Evolutionary conservation across 2,329 filamentous ascomycete genomes (phyloP).

Genomic region (Blumeria hordei): DNA sequence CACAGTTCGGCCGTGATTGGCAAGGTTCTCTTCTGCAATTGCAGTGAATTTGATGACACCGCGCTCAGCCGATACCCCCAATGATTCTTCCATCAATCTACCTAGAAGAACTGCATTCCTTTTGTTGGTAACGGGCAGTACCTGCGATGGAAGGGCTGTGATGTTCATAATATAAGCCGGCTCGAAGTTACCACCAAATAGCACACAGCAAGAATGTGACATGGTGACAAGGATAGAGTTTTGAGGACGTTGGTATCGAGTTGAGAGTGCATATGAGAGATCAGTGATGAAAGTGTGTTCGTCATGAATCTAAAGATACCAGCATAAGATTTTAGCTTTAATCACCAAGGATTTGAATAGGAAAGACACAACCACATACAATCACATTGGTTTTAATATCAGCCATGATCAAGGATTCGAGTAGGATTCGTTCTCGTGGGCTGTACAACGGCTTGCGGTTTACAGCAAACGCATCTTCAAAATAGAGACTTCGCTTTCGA

Average conservation of each 20-base stretch:
- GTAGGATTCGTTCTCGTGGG: conserved; percentile 11
- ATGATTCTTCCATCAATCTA: conserved; percentile 43
- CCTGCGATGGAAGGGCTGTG: conserved; percentile 39
- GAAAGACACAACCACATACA: conserved; percentile 19
- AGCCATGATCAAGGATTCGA: conserved; percentile 27
- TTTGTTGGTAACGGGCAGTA: conserved; percentile 55
- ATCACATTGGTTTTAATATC: conserved; percentile 41
- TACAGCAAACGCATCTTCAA: conserved; percentile 14
- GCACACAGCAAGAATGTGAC: conserved; percentile 50
- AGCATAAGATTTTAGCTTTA: conserved; percentile 7
- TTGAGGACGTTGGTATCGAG: conserved; percentile 50
- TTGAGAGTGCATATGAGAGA: conserved; percentile 47
- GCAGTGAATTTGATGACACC: conserved; percentile 52
- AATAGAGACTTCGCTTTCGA: conserved; percentile 14
- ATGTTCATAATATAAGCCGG: conserved; percentile 61
- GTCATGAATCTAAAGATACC: conserved; percentile 36
- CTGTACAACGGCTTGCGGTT: conserved; percentile 11
- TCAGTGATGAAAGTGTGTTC: conserved; percentile 52
- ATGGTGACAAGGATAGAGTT: conserved; percentile 52
- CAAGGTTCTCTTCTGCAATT: conserved; percentile 46
- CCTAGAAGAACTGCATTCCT: conserved; percentile 60
- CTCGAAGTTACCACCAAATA: conserved; percentile 52
- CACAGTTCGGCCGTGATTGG: conserved; percentile 45
- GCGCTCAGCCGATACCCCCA: conserved; percentile 39
- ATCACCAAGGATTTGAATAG: background rate